Evolutionary conservation across 2,329 filamentous ascomycete species (phyloP).

Genomic region (Cladosporium sp.): DNA sequence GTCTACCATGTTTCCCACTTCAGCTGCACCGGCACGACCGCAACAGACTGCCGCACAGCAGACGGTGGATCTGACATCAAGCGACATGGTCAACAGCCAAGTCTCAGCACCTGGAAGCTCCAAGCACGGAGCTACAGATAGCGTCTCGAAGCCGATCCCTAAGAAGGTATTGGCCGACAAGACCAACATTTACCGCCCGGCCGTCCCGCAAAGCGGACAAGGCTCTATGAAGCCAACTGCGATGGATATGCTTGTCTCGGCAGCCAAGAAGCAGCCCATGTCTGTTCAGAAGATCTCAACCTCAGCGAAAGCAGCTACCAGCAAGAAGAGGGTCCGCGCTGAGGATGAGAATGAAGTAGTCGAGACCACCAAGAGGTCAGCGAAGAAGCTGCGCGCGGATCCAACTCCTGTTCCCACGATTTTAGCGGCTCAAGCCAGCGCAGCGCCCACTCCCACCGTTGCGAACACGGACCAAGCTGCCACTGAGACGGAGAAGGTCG

Average conservation of each 20-base stretch:
- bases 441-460: background rate
- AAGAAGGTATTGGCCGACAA: background rate
- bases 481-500: background rate
- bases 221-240: background rate
- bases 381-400: background rate
- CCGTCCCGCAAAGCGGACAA: background rate
- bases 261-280: background rate
- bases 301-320: background rate
- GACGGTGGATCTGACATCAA: too few species aligned
- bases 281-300: background rate
- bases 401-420: background rate
- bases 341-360: background rate
- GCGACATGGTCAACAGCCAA: too few species aligned
- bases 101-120: too few species aligned
- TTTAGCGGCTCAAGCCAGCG: background rate
- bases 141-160: too few species aligned
- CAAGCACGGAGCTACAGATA: too few species aligned
- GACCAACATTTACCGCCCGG: background rate
- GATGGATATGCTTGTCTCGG: background rate
- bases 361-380: background rate
- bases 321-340: background rate
- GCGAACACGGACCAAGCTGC: background rate
- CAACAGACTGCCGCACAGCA: too few species aligned
- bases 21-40: too few species aligned
- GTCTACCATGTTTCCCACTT: too few species aligned